Base-by-base conservation (phyloP, 495 filamentous ascomycete genomes). In the Xylaria flabelliformis region DNA sequence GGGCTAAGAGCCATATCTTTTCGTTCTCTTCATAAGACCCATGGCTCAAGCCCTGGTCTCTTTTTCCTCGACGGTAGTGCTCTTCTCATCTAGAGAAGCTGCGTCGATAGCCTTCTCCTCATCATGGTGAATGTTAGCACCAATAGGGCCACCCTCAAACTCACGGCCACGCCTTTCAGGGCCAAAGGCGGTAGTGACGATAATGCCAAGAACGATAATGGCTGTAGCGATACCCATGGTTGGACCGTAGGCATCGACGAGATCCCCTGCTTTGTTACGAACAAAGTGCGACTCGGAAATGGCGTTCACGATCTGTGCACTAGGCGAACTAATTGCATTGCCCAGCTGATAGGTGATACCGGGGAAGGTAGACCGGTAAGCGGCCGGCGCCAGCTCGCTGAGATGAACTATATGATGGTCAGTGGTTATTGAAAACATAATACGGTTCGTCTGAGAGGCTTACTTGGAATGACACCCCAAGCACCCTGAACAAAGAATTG, bases 401-500 rank as follows among this genome's bases (percentile, higher is more conserved):
- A 95, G 85, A 74, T 93, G 92, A 74, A 94, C 91, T 72, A 17
- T 13, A 26, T 12, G 8, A 48, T 12, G 34, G 63, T 67, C 39
- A 67, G 70, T 19, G 26, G 29, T 34, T 19, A n/a, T 21, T 15
- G 19, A 61, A 3, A 3, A 13, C 15, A 61, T 53, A 61, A 9
- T 56, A 29, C 50, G 21, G 17, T 21, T 19, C 7, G 50, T 21
- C 2, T 17, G 61, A 29, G 13, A 39, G 58, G 21, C 70, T 67
- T 68, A 72, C 70, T 79, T 10, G 92, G 92, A 39, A 94, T 89
- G 7, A 94, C 89, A 50, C 92, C 91, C 90, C 90, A 95, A 0
- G 91, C 90, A 9, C 92, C 92, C 75, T 94, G 90, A 34, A 93
- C 86, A 77, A 91, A 93, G 80, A 93, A 93, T 76, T 95, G 92